Conservation (phyloP, 345 rosid genomes). For the Garcia nutans region DNA sequence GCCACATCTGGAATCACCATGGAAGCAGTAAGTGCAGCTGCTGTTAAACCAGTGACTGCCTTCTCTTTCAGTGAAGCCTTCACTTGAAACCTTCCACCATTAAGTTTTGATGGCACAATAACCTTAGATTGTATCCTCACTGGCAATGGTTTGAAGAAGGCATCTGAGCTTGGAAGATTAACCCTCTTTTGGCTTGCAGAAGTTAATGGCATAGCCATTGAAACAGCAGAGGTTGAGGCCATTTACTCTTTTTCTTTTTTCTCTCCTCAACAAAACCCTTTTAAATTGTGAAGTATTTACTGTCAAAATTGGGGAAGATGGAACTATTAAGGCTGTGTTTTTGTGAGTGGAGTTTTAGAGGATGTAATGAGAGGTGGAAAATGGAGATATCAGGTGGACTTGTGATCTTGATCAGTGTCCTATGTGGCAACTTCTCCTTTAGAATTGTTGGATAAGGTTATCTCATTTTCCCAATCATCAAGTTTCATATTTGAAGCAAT, state of each 20-base stretch:
- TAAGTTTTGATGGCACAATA: slow-evolving; percentile 25
- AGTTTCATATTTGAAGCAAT: slow-evolving; percentile 19
- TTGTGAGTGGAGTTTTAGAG: slow-evolving; percentile 16
- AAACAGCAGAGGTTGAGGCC: slow-evolving; percentile 75
- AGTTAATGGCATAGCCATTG: slow-evolving; percentile 61
- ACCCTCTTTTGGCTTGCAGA: slow-evolving; percentile 43
- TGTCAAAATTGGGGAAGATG: slow-evolving; percentile 11
- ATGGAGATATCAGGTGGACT: slow-evolving; percentile 24
- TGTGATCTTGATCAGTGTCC: slow-evolving; percentile 37
- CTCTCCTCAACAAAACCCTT: background rate
- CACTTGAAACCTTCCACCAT: slow-evolving; percentile 39
- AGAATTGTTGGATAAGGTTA: slow-evolving; percentile 58
- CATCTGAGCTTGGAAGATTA: slow-evolving; percentile 29
- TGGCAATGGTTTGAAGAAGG: slow-evolving; percentile 59
- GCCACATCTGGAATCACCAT: slow-evolving; percentile 79
- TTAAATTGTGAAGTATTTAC: background rate
- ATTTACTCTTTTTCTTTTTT: slow-evolving; percentile 20
- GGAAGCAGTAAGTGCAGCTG: slow-evolving; percentile 70
- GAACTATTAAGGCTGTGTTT: slow-evolving; percentile 14
- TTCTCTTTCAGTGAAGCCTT: slow-evolving; percentile 71
- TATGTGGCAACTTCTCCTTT: slow-evolving; percentile 54
- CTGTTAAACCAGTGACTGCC: slow-evolving; percentile 68
- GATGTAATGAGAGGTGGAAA: slow-evolving; percentile 38
- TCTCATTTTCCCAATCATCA: slow-evolving; percentile 48
- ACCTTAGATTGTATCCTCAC: slow-evolving; percentile 42